A percentile compares a stretch with the other conserved stretches of the same genome.
These are phyloP conservation scores for Macrolepiota albuminosa DNA, from an alignment of 768 basidiomycete species.

Conservation along the genomic window DNA sequence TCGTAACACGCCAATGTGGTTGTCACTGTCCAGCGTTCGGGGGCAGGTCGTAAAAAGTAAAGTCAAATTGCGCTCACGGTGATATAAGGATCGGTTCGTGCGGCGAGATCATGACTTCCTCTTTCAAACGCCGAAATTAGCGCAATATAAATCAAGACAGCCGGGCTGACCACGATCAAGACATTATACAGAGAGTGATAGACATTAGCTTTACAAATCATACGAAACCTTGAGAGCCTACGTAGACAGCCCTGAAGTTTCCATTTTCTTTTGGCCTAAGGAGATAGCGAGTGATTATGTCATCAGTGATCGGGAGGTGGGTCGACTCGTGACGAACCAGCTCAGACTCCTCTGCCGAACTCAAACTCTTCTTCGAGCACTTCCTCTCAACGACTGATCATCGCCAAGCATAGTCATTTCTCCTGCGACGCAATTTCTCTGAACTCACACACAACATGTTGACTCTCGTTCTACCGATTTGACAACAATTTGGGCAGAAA, in stretches of 20 bases:
- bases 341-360: no score
- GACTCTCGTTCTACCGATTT: background rate
- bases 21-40: background rate
- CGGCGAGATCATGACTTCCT: background rate
- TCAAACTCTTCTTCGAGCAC: background rate
- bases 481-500: background rate
- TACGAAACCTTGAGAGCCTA: background rate
- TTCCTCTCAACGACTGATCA: background rate
- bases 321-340: no score
- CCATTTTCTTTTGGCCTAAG: background rate
- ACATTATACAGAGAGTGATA: background rate
- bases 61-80: background rate
- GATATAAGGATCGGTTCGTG: background rate
- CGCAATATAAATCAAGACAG: background rate
- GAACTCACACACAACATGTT: background rate
- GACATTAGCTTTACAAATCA: background rate
- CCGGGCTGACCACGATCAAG: background rate
- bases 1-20: background rate
- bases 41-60: background rate
- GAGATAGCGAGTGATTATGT: background rate
- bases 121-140: background rate
- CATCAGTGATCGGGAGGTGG: background rate
- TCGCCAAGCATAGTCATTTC: background rate
- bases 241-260: background rate
- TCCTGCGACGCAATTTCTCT: background rate